Base-by-base conservation (phyloP, 345 rosid species). In the Hypericum androsaemum region DNA sequence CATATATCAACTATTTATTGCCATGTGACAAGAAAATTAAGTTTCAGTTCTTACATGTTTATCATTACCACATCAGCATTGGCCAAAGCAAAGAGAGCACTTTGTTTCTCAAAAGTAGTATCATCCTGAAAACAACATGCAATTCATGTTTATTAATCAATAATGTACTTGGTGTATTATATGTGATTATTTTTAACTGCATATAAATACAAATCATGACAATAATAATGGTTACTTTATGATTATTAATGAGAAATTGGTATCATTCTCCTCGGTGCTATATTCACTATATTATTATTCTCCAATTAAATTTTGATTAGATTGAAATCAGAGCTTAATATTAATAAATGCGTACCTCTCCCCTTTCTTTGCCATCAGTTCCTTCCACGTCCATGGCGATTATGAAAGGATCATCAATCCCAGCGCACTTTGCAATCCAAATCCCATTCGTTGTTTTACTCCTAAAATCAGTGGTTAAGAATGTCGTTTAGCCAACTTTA, bases 361-460 rank as follows among this genome's bases (percentile, higher is more conserved):
- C 94, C 59, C 94, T 76, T 72, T 84, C 89, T 69, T 86, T 84
- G 13, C 86, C 86, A 60, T 84, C 86, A 5, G 89, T 81, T 48
- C 94, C 89, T 76, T 84, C 94, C 69, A 84, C 71, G 69, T 84
- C 89, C 86, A 81, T 74, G 12, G 82, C 86, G 63, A 80, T 39
- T 12, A 84, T 85, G 50, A 76, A 80, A 61, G 89, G 89, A 56
- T 82, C 80, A 49, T 22, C 32, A 22, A 82, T 74, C 11, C 81
- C 86, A 62, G 70, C 59, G 74, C 81, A 80, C 71, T 44, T 80
- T 1, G 86, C 89, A 16, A 82, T 77, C 94, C 89, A 85, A 59
- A 82, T 74, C 8, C 94, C 89, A 68, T 78, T 82, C 13, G 94
- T 82, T 56, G 94, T 85, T 71, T 81, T 86, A 69, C 57, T 80